Evolutionary conservation across 2,329 filamentous ascomycete species (phyloP), one percentile per base, ranked within the genome.

Genomic region (Fusarium metavorans): DNA sequence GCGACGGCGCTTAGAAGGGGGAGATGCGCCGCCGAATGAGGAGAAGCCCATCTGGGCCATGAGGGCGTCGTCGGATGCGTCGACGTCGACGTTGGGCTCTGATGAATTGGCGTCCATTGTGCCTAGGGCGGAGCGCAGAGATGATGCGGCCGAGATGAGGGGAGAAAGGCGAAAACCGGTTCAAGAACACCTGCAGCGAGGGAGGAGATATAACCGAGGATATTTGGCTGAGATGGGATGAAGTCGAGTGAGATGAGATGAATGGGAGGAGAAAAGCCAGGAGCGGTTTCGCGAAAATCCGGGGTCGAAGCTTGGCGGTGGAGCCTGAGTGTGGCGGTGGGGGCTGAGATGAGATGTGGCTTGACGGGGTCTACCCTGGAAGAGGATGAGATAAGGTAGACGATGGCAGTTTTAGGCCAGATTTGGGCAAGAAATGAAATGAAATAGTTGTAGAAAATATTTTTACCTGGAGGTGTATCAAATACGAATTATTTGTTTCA

Each of bases 1-100:
- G 78, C 92, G 92, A 70, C 92, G 88, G 81, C 93, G 93, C 81
- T 93, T 94, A 50, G 86, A 86, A 2, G 87, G 84, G 4, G 87
- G 84, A 4, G 84, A 80, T 75, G 88, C 85, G 11, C 84, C 82
- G 74, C 93, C 93, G 79, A 95, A 95, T 67, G 89, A 88, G 10
- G 91, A 88, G 82, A 95, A 95, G 72, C 93, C 93, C 91, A 95
- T 87, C 48, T 89, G 88, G 25, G 91, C 91, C 81, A 94, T 91
- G 62, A 89, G 88, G 48, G 84, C 83, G 58, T 88, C 70, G 63
- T 78, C 66, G 58, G 35, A 32, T n/a, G 54, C 23, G 16, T 71
- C 73, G 43, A 62, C 59, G 25, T 68, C 69, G 37, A 48, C 50
- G 25, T 35, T 43, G 23, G 59, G 57, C 70, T 35, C 52, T 30